Evolutionary conservation across 2,329 filamentous ascomycete genomes (phyloP), one percentile per base, ranked within the genome.

Genomic region (Fusarium sp.): DNA sequence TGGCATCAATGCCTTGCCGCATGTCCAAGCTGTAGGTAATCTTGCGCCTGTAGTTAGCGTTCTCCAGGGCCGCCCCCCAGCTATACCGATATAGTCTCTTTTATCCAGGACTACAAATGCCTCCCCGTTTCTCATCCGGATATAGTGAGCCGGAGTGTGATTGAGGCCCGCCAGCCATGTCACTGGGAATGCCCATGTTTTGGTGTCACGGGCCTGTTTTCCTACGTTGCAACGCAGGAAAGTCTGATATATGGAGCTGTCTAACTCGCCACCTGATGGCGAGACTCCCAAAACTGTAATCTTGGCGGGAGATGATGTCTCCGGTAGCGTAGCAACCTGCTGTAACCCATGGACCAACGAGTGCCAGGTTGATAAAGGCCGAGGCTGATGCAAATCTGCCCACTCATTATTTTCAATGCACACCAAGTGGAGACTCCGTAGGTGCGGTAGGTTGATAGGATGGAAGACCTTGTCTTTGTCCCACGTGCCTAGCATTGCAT

Each of bases 101-200:
- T 6, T 26, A 1, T 28, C 19, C 0, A 40, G 1, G 3, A n/a
- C n/a, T 13, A 57, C n/a, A 17, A 47, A 63, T 6, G 34, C 1
- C 22, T 40, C 6, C 28, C 42, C 19, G 11, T n/a, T 3, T 2
- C 31, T 22, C 31, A 54, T 17, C 13, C 59, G 47, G 1, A 59
- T 50, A 9, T 59, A 59, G 3, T 13, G 10, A 10, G 24, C 44
- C 9, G 14, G 11, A 3, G 15, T 19, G n/a, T n/a, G 9, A 4
- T 24, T 28, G 1, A 17, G 17, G 6, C 45, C 47, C 14, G 13
- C 5, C 15, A 22, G 17, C 7, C 21, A 40, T 14, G n/a, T 46
- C 4, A 31, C 21, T 3, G 56, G 52, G 6, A 58, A 64, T 13
- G 33, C 40, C 59, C 59, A 64, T 17, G 47, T 65, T 28, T 6